Conservation (phyloP, 2,329 filamentous ascomycete genomes). For the Neophaeococcomyces mojaviensis region DNA sequence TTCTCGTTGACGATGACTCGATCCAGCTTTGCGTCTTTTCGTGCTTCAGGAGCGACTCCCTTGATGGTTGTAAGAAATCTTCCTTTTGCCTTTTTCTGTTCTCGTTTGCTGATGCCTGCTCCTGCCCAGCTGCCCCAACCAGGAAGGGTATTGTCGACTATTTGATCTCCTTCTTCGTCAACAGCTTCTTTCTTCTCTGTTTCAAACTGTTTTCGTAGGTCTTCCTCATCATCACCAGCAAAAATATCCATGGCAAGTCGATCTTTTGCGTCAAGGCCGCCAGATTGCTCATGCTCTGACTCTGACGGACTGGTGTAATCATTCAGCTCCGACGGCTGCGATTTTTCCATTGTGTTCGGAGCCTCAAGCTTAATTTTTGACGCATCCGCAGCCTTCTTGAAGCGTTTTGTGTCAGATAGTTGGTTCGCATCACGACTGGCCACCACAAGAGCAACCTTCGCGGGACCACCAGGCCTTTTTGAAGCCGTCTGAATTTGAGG, state of each 20-base stretch:
- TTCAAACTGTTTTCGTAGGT: slow-evolving; percentile 73
- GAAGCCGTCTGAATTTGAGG: neutral
- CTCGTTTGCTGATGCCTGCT: slow-evolving; percentile 65
- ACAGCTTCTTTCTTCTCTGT: slow-evolving; percentile 67
- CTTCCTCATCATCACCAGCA: slow-evolving; percentile 57
- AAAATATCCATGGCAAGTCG: slow-evolving; percentile 76
- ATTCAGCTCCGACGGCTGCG: neutral
- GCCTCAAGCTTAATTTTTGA: neutral
- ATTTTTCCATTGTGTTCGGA: slow-evolving; percentile 1
- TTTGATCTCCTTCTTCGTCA: slow-evolving; percentile 72
- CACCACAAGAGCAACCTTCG: too few relatives aligned
- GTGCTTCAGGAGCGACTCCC: slow-evolving; percentile 66
- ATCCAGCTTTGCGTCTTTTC: slow-evolving; percentile 74
- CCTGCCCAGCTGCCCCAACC: slow-evolving; percentile 94
- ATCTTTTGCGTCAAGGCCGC: slow-evolving; percentile 33
- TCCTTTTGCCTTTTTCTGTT: slow-evolving; percentile 50
- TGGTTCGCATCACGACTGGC: too few relatives aligned
- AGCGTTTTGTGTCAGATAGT: too few relatives aligned
- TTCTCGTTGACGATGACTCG: slow-evolving; percentile 91
- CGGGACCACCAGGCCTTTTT: neutral
- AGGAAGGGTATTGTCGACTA: slow-evolving; percentile 75
- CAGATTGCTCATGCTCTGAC: slow-evolving; percentile 37
- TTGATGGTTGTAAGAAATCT: slow-evolving; percentile 42
- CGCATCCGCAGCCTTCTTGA: too few relatives aligned
- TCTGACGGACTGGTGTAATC: slow-evolving; percentile 25